Evolutionary conservation across 331 rosid genomes (phyloP), one percentile per base, ranked within the genome.

Genomic region (Arachis monticola): DNA sequence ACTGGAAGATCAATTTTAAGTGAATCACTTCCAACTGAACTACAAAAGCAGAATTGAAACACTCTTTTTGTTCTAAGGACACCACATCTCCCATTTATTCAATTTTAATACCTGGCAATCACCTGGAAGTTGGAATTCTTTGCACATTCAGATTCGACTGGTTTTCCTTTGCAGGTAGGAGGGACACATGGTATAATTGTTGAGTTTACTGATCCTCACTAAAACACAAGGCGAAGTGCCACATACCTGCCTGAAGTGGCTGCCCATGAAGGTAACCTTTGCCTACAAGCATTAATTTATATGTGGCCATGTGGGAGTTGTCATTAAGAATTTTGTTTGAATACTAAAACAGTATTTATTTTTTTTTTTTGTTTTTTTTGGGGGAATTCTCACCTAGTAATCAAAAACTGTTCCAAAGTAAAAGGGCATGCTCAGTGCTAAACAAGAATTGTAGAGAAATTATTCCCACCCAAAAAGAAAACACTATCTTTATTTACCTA

Each of bases 221-320:
- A 88, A 79, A 89, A 74, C 82, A 79, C 93, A 35, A 90, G 96
- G 81, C 93, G 93, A 80, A 95, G 93, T 50, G 99, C 99, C 64
- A 95, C 98, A 8, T 92, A 94, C 81, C 86, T 95, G 75, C 99
- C 99, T 67, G 99, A 95, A 87, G 92, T 95, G 27, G 97, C 98
- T 73, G 93, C 99, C 63, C 79, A 86, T 81, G 98, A 92, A 92
- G 99, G 99, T 90, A 82, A 81, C 73, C 41, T 51, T 77, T 41
- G 41, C 67, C 46, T 11, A 46, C 50, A 45, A 69, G 53, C 46
- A 11, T 69, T 62, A 30, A 47, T 78, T 53, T 9, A 69, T 66
- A n/a, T n/a, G n/a, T n/a, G n/a, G n/a, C n/a, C n/a, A 63, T 60
- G 1, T 51, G 17, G 56, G 3, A 32, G 38, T 32, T 32, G 38